Conservation (phyloP, 2,329 filamentous ascomycete species). For the Cladosporium cucumerinum region DNA sequence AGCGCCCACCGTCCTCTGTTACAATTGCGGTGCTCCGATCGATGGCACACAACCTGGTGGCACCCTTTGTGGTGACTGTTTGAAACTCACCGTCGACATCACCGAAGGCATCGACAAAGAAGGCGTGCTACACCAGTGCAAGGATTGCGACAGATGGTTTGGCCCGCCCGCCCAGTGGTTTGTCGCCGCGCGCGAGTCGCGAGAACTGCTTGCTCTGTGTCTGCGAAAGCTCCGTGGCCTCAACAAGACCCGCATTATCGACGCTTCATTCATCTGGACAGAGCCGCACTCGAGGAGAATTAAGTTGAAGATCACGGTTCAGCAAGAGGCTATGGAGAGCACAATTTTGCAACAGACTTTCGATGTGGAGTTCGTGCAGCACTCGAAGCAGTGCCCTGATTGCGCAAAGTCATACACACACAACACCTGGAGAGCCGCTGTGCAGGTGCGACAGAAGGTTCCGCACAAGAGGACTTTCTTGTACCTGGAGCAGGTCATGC, state of each 20-base stretch:
- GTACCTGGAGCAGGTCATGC: constrained; percentile 86
- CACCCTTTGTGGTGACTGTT: constrained; percentile 91
- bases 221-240: constrained; percentile 82
- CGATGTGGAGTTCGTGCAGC: constrained; percentile 88
- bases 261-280: constrained; percentile 96
- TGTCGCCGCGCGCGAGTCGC: constrained; percentile 77
- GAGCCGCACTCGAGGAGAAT: constrained; percentile 91
- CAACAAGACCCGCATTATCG: constrained; percentile 87
- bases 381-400: constrained; percentile 90
- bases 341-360: constrained; percentile 86
- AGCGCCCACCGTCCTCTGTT: constrained; percentile 77
- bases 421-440: constrained; percentile 89
- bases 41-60: constrained; percentile 83
- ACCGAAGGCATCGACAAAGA: constrained; percentile 88
- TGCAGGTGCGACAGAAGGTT: constrained; percentile 96
- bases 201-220: constrained; percentile 89
- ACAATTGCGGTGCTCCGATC: constrained; percentile 94
- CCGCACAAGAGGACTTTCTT: constrained; percentile 86
- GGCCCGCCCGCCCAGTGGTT: constrained; percentile 85
- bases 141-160: constrained; percentile 92
- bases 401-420: constrained; percentile 94
- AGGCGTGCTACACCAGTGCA: constrained; percentile 83
- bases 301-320: constrained; percentile 93
- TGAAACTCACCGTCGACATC: constrained; percentile 92
- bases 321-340: constrained; percentile 64